These are phyloP conservation scores for Tephrocybe rancida DNA, from an alignment of 768 basidiomycete genomes.

Conservation along the genomic window DNA sequence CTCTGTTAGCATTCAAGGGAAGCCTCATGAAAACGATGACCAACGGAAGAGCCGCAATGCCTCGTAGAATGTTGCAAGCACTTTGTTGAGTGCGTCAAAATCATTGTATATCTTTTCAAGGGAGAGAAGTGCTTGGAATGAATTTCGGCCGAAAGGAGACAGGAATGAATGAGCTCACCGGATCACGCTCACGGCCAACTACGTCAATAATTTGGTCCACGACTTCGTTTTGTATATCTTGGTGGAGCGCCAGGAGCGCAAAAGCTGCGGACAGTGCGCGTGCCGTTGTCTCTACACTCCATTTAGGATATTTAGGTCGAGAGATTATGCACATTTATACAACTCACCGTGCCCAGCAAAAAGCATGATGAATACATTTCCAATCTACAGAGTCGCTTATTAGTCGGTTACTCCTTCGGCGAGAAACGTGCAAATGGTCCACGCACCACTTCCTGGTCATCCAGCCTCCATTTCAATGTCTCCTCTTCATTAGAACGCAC, in stretches of 20 bases:
- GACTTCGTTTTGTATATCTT: slow-evolving; percentile 44
- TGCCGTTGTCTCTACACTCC: slow-evolving; percentile 41
- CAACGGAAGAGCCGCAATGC: slow-evolving; percentile 44
- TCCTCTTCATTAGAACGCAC: slow-evolving; percentile 48
- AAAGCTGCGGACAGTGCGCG: slow-evolving; percentile 42
- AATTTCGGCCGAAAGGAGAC: no score
- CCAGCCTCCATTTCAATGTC: slow-evolving; percentile 35
- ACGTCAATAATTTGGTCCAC: slow-evolving; percentile 37
- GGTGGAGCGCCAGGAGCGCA: slow-evolving; percentile 39
- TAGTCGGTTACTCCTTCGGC: background rate
- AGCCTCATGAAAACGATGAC: background rate
- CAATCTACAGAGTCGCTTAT: slow-evolving; percentile 35
- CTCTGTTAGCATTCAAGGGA: background rate
- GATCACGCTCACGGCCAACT: slow-evolving; percentile 33
- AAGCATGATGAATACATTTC: slow-evolving; percentile 52
- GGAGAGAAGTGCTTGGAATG: no score
- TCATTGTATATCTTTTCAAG: slow-evolving; percentile 41
- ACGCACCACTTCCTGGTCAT: slow-evolving; percentile 41
- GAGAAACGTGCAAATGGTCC: background rate
- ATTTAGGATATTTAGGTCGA: no score
- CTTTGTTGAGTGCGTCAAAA: slow-evolving; percentile 41
- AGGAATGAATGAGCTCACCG: slow-evolving; percentile 21
- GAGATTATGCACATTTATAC: no score
- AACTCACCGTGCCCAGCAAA: slow-evolving; percentile 58
- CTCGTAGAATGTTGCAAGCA: slow-evolving; percentile 43